phyloP scores from a whole-genome alignment of 306 rosid species.

The Castanea mollissima region DNA sequence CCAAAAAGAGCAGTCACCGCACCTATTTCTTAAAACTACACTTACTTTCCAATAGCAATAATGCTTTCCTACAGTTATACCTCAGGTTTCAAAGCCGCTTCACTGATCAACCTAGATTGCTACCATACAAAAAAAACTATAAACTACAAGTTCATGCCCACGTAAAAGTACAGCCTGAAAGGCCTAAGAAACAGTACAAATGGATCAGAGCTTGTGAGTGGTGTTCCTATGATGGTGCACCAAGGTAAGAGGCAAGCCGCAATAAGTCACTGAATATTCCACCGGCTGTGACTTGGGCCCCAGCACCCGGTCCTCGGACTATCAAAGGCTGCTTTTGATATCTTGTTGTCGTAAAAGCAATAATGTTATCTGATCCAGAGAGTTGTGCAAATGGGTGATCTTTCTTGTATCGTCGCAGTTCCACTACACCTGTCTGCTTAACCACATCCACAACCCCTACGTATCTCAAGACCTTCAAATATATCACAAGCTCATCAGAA shows the following conservation, averaged over 20 bases:
- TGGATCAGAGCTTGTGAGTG: background rate
- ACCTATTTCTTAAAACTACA: background rate
- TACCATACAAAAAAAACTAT: background rate
- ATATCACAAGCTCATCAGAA: constrained; percentile 20
- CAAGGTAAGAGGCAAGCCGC: constrained; percentile 98
- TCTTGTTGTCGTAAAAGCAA: constrained; percentile 88
- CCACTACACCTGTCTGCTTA: constrained; percentile 63
- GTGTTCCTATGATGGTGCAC: constrained; percentile 80
- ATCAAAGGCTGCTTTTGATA: constrained; percentile 83
- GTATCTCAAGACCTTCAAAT: constrained; percentile 85
- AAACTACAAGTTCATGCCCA: background rate
- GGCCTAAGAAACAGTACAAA: background rate
- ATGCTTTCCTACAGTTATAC: background rate
- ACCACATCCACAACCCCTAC: constrained; percentile 92
- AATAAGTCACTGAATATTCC: constrained; percentile 88
- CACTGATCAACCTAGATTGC: background rate
- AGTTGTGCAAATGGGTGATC: constrained; percentile 97
- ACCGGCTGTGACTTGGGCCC: constrained; percentile 99
- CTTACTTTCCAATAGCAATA: background rate
- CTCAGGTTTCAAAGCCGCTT: background rate
- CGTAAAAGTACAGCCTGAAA: background rate
- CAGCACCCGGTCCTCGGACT: constrained; percentile 95
- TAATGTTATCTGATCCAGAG: constrained; percentile 89
- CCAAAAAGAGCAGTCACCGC: background rate
- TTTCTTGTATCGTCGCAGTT: constrained; percentile 73